Evolutionary conservation across 2,329 filamentous ascomycete species (phyloP).

Genomic region (Claviceps lovelessii): DNA sequence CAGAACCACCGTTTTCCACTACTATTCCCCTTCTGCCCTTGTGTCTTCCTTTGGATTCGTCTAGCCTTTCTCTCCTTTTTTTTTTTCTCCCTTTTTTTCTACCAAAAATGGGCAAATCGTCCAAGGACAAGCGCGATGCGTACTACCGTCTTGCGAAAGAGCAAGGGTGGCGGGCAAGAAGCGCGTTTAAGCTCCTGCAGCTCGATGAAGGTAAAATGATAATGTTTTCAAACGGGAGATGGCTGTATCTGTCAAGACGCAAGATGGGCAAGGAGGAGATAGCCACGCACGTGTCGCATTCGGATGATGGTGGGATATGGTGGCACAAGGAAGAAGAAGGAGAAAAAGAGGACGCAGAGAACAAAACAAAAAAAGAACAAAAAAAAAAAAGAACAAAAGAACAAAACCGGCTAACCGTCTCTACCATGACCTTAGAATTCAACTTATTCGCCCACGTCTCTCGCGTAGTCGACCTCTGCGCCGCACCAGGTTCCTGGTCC

Average conservation of each 20-base stretch:
- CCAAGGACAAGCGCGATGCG: slow-evolving; percentile 95
- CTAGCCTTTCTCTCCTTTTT: background rate
- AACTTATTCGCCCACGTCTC: slow-evolving; percentile 83
- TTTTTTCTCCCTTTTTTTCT: background rate
- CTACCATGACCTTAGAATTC: slow-evolving; percentile 48
- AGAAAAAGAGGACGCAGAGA: too few species aligned
- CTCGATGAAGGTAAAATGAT: slow-evolving; percentile 55
- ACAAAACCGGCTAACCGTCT: background rate
- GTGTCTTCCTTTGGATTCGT: too few species aligned
- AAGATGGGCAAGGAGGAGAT: background rate
- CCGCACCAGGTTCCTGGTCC: slow-evolving; percentile 91
- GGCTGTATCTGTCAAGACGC: too few species aligned
- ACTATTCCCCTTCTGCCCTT: too few species aligned
- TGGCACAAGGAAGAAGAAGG: too few species aligned
- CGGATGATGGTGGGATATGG: background rate
- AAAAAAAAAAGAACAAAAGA: background rate
- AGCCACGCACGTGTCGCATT: background rate
- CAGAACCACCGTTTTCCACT: too few species aligned
- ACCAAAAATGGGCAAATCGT: slow-evolving; percentile 76
- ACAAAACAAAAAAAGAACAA: too few species aligned
- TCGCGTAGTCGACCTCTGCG: slow-evolving; percentile 88
- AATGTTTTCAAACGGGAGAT: too few species aligned
- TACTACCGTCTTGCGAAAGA: slow-evolving; percentile 98
- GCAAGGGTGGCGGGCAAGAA: slow-evolving; percentile 93
- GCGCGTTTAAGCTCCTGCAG: slow-evolving; percentile 93